Conservation (phyloP, 805 yeast genomes). For the Cyberlindnera euphorbiiphila region DNA sequence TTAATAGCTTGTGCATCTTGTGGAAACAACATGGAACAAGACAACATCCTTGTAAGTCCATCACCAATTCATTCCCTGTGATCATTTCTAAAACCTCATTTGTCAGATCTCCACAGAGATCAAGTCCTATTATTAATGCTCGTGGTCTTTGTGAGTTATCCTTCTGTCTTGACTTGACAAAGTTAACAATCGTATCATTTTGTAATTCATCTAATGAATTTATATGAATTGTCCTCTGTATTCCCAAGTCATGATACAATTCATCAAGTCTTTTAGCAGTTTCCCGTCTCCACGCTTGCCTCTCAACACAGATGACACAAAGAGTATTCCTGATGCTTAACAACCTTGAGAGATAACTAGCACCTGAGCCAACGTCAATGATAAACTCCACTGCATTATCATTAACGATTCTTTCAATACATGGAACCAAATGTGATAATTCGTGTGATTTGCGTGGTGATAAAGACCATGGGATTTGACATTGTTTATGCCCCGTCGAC, state of each 20-base stretch:
- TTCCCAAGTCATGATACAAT: background rate
- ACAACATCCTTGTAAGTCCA: constrained; percentile 9
- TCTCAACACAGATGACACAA: constrained; percentile 12
- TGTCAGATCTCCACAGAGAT: constrained; percentile 16
- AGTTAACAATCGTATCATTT: background rate
- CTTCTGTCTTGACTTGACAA: constrained; percentile 6
- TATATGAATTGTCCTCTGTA: constrained; percentile 6
- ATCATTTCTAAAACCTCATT: background rate
- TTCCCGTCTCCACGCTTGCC: background rate
- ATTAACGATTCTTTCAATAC: background rate
- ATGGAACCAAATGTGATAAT: constrained; percentile 7
- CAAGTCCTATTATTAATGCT: constrained; percentile 15
- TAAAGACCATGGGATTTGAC: constrained; percentile 1
- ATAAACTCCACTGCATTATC: constrained; percentile 10
- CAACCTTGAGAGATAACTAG: constrained; percentile 9
- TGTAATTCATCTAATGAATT: background rate
- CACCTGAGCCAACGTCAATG: constrained; percentile 18
- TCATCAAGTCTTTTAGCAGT: constrained; percentile 8
- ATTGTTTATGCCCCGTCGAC: background rate
- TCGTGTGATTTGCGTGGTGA: constrained; percentile 18
- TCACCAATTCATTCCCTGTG: background rate
- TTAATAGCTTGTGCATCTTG: constrained; percentile 8
- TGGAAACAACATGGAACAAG: constrained; percentile 18
- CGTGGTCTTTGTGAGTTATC: constrained; percentile 5
- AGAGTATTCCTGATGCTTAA: background rate